Conservation (phyloP, 805 yeast species). For the Candida vaughaniae region DNA sequence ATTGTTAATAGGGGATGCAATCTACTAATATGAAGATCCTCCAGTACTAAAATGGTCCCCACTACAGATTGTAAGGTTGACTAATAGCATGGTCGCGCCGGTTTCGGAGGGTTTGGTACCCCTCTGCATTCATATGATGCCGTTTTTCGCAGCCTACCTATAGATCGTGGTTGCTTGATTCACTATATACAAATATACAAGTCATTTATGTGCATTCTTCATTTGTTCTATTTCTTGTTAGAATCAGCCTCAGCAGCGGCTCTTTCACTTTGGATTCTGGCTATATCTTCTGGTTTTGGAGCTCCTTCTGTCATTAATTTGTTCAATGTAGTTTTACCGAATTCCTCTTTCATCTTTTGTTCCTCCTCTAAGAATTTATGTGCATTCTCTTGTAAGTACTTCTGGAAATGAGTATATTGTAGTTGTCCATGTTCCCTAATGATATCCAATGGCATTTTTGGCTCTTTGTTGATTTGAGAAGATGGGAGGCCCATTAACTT, state of each 20-base stretch:
- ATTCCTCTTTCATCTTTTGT: slow-evolving; percentile 76
- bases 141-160: no score
- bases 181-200: slow-evolving; percentile 7
- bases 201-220: no score
- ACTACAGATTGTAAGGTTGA: no score
- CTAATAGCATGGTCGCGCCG: no score
- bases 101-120: no score
- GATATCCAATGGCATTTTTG: slow-evolving; percentile 81
- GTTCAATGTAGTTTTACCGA: slow-evolving; percentile 80
- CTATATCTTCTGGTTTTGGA: slow-evolving; percentile 70
- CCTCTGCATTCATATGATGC: no score
- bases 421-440: slow-evolving; percentile 91
- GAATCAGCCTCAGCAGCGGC: slow-evolving; percentile 11
- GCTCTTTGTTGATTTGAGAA: slow-evolving; percentile 44
- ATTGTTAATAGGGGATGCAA: no score
- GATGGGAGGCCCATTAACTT: slow-evolving; percentile 63
- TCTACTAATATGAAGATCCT: no score
- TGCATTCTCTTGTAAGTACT: slow-evolving; percentile 55
- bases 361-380: slow-evolving; percentile 80
- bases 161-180: no score
- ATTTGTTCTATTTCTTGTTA: slow-evolving; percentile 3
- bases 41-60: no score
- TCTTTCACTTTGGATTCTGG: slow-evolving; percentile 40
- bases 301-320: slow-evolving; percentile 82
- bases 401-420: slow-evolving; percentile 79